These are phyloP conservation scores for Auricularia sp. DNA, from an alignment of 768 basidiomycete genomes.

Conservation along the genomic window DNA sequence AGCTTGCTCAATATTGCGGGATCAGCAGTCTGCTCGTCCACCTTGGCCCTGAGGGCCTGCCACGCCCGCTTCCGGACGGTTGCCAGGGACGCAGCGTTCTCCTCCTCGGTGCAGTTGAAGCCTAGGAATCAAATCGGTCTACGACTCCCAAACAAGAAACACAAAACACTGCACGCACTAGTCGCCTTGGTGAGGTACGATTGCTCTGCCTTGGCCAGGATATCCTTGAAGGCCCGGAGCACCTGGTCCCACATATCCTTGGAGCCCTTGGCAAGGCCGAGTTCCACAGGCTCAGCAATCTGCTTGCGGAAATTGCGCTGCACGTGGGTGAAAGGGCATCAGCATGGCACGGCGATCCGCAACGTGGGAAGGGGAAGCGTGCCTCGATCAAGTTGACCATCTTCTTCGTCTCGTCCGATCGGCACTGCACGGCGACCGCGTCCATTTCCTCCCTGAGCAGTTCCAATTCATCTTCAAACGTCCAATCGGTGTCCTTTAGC, in stretches of 20 bases:
- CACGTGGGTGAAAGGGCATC: slow-evolving; percentile 4
- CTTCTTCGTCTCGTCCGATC: slow-evolving; percentile 98
- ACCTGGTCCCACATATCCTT: slow-evolving; percentile 90
- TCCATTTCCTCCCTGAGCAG: slow-evolving; percentile 71
- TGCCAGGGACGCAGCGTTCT: slow-evolving; percentile 61
- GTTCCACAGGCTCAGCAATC: slow-evolving; percentile 85
- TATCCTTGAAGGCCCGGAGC: slow-evolving; percentile 57
- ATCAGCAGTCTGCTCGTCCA: slow-evolving; percentile 90
- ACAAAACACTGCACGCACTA: slow-evolving; percentile 38
- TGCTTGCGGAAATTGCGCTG: slow-evolving; percentile 86
- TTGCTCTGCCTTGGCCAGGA: slow-evolving; percentile 61
- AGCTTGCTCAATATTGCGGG: slow-evolving; percentile 76
- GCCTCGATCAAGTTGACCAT: slow-evolving; percentile 96
- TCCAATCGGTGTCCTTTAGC: slow-evolving; percentile 56
- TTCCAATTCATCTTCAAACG: slow-evolving; percentile 71
- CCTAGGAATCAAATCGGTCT: slow-evolving; percentile 34
- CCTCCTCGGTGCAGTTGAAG: slow-evolving; percentile 91
- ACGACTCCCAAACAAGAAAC: not conserved
- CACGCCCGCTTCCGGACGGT: slow-evolving; percentile 74
- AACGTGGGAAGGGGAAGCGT: slow-evolving; percentile 13
- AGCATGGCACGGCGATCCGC: not conserved
- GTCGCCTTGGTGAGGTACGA: slow-evolving; percentile 82
- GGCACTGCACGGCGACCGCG: slow-evolving; percentile 74
- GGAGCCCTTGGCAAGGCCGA: slow-evolving; percentile 66
- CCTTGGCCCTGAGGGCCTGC: slow-evolving; percentile 71